Base-by-base conservation (phyloP, 768 basidiomycete species). In the Lentinula raphanica region DNA sequence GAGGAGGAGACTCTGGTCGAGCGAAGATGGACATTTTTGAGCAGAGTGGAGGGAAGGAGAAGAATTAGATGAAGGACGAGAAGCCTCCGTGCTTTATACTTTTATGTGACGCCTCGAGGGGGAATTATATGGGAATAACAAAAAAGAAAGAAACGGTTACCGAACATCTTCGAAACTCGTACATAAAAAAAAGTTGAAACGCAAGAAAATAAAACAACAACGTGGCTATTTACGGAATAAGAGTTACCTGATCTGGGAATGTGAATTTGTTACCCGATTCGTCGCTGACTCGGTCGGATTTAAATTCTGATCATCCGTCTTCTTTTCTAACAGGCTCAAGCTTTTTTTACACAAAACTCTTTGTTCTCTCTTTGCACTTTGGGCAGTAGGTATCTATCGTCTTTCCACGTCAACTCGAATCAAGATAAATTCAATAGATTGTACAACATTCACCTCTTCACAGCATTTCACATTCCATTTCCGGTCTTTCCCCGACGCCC, bases 1-100 rank as follows among this genome's bases (percentile, higher is more conserved):
- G 58, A 21, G 58, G 49, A 50, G 58, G 50, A 21, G 58, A 58
- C 11, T 38, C 29, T 17, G 58, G 45, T 8, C 49, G 49, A 42
- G 44, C 23, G 31, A 56, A 56, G 27, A 56, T 42, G 40, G 54
- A 56, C 27, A 40, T 53, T 36, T 2, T 3, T 50, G 5, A 13
- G 7, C n/a, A 39, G 21, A 54, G 54, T 21, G 3, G 13, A 45
- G 4, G 23, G 13, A 9, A n/a, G 12, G 29, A 3, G 40, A 45
- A 36, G 7, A 12, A 28, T 21, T 42, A n/a, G 13, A 17, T 5
- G n/a, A 39, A n/a, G 19, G 23, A 44, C 7, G 19, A 44, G 42
- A 44, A 44, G 42, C 42, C 42, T 44, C 42, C 42, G 42, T 21
- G 21, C 42, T 44, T 44, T 44, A 44, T 23, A 44, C 42, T 19